A percentile compares a stretch with the other conserved stretches of the same genome.
phyloP scores from a whole-genome alignment of 768 basidiomycete genomes.

The Xerocomellus chrysenteron region DNA sequence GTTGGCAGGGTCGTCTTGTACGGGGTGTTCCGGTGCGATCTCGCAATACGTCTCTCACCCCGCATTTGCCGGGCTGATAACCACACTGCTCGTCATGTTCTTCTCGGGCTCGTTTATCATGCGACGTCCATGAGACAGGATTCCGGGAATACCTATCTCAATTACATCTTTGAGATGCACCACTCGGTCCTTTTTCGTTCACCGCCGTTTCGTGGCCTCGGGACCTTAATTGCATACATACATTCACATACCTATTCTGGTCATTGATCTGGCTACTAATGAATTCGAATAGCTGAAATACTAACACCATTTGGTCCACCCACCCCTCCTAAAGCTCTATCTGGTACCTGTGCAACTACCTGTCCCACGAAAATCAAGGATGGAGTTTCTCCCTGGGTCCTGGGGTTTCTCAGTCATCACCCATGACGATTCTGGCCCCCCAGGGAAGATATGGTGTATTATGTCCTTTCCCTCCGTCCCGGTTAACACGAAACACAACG shows the following conservation, averaged over 20 bases:
- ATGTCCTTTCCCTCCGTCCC: background rate
- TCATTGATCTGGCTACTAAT: background rate
- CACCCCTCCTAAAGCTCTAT: too few relatives aligned
- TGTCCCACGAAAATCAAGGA: background rate
- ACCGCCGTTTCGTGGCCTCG: background rate
- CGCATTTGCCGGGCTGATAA: slow-evolving; percentile 14
- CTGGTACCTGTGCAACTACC: background rate
- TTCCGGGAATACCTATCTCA: background rate
- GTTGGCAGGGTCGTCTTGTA: slow-evolving; percentile 16
- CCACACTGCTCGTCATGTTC: slow-evolving; percentile 22
- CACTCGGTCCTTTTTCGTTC: background rate
- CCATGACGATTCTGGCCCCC: too few relatives aligned
- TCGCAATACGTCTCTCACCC: slow-evolving; percentile 12
- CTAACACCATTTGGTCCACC: background rate
- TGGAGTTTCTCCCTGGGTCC: too few relatives aligned
- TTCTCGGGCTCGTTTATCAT: slow-evolving; percentile 12
- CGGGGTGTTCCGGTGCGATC: slow-evolving; percentile 21
- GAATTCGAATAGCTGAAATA: background rate
- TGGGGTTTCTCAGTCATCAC: too few relatives aligned
- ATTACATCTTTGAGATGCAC: background rate
- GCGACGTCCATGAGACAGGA: slow-evolving; percentile 3
- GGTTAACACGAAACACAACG: background rate
- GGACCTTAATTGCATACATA: background rate
- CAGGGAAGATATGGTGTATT: too few relatives aligned
- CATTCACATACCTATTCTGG: background rate